phyloP scores from a whole-genome alignment of 768 basidiomycete genomes.

The Filobasidium wieringae region DNA sequence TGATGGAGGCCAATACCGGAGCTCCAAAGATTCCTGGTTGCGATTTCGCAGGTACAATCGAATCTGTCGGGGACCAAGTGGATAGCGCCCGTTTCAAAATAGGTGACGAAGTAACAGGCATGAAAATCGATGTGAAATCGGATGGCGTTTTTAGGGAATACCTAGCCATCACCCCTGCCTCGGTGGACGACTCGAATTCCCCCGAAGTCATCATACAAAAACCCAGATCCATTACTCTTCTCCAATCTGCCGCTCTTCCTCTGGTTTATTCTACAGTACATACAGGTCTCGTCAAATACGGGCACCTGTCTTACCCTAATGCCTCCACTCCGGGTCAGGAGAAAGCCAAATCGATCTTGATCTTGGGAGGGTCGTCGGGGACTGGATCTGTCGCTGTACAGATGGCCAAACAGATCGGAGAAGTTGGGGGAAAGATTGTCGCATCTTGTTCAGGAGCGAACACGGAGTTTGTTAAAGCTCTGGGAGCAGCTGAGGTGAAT shows the following conservation, averaged over 20 bases:
- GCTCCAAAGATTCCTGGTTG: constrained; percentile 50
- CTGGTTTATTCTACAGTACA: constrained; percentile 53
- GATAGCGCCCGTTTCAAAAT: constrained; percentile 47
- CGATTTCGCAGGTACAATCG: constrained; percentile 55
- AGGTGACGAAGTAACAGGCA: constrained; percentile 59
- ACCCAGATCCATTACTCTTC: constrained; percentile 47
- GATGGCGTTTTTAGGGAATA: constrained; percentile 22
- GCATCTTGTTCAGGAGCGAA: constrained; percentile 54
- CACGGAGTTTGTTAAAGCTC: constrained; percentile 46
- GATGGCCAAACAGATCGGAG: constrained; percentile 51
- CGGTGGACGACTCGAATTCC: neutral
- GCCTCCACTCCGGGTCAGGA: neutral
- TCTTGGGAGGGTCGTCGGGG: constrained; percentile 59
- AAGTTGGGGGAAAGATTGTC: constrained; percentile 40
- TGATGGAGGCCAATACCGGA: constrained; percentile 35
- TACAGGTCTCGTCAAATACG: constrained; percentile 45
- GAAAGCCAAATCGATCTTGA: constrained; percentile 50
- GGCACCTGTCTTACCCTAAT: constrained; percentile 14
- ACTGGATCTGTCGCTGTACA: constrained; percentile 64
- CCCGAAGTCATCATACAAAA: constrained; percentile 37
- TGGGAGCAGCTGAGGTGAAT: constrained; percentile 57
- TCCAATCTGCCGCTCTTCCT: constrained; percentile 53
- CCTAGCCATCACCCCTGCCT: constrained; percentile 7
- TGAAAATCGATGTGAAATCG: constrained; percentile 30
- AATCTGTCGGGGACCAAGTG: constrained; percentile 40